Conservation (phyloP, 345 rosid species). For the Hibiscus trionum region DNA sequence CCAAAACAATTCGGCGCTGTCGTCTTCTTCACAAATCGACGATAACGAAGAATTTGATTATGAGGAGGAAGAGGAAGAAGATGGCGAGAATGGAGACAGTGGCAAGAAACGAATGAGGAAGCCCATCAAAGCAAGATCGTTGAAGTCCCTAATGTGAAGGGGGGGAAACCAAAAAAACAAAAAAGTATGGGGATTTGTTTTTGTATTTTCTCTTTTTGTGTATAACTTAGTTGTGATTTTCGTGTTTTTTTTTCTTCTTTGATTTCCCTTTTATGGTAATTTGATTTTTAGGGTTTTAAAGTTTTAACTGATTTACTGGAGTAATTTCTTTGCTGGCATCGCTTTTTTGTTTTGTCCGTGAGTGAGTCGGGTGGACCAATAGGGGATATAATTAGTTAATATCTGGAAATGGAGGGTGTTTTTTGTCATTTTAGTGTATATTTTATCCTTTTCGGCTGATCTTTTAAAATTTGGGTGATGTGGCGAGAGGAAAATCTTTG, state of each 20-base stretch:
- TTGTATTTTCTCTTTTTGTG: background rate
- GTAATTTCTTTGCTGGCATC: background rate
- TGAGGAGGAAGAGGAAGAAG: slow-evolving; percentile 30
- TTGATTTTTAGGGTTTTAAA: slow-evolving; percentile 17
- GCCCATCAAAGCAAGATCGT: slow-evolving; percentile 84
- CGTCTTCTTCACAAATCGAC: slow-evolving; percentile 18
- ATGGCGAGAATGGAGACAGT: slow-evolving; percentile 6
- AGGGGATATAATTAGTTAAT: slow-evolving; percentile 13
- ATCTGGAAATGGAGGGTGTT: background rate
- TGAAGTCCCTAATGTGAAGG: slow-evolving; percentile 82
- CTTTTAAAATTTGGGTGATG: background rate
- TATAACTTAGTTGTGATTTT: background rate
- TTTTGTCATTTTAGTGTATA: background rate
- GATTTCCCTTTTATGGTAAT: background rate
- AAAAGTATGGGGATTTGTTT: background rate
- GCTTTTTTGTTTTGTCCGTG: slow-evolving; percentile 12
- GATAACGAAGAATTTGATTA: slow-evolving; percentile 27
- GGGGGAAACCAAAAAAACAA: background rate
- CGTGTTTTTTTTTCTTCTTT: background rate
- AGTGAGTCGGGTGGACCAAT: slow-evolving; percentile 13
- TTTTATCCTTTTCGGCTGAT: background rate
- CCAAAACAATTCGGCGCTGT: slow-evolving; percentile 17
- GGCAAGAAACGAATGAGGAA: slow-evolving; percentile 60
- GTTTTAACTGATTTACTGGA: background rate
- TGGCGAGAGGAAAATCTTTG: background rate